Conservation (phyloP, 2,329 filamentous ascomycete species). For the Monosporascus sp. region DNA sequence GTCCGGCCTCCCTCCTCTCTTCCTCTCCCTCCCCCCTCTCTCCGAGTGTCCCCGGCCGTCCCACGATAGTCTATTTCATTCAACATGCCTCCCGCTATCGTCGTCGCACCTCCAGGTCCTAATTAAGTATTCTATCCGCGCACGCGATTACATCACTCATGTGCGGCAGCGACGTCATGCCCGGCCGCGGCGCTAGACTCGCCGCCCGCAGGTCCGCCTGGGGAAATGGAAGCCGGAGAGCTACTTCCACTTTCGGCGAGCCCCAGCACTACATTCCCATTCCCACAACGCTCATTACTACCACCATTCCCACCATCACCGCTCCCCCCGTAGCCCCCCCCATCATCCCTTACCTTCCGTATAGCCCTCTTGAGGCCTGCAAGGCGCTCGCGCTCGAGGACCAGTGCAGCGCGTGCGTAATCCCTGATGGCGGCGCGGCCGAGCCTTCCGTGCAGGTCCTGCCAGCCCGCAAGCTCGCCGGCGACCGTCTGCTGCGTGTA, state of each 20-base stretch:
- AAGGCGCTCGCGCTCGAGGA: constrained; percentile 72
- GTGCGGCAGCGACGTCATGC: constrained; percentile 8
- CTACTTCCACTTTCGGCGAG: background rate
- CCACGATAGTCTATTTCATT: too few species aligned
- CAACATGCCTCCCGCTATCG: too few species aligned
- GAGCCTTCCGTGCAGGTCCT: constrained; percentile 77
- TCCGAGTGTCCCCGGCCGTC: too few species aligned
- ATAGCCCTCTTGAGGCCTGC: constrained; percentile 77
- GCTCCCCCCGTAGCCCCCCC: background rate
- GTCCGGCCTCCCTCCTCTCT: too few species aligned
- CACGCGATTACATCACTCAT: constrained; percentile 15
- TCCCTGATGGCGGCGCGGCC: constrained; percentile 69
- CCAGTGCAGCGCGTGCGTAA: constrained; percentile 71
- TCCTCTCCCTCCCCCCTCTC: too few species aligned
- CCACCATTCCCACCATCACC: background rate
- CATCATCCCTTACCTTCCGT: constrained; percentile 46
- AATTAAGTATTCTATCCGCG: constrained; percentile 3
- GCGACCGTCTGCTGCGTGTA: constrained; percentile 95
- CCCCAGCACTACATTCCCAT: background rate
- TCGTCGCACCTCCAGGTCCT: too few species aligned
- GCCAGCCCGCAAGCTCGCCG: constrained; percentile 87
- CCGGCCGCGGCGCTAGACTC: constrained; percentile 16
- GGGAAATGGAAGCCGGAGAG: background rate
- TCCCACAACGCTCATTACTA: constrained; percentile 1
- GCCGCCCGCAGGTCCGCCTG: constrained; percentile 4